Conservation (phyloP, 345 rosid species). For the Lagerstroemia speciosa region DNA sequence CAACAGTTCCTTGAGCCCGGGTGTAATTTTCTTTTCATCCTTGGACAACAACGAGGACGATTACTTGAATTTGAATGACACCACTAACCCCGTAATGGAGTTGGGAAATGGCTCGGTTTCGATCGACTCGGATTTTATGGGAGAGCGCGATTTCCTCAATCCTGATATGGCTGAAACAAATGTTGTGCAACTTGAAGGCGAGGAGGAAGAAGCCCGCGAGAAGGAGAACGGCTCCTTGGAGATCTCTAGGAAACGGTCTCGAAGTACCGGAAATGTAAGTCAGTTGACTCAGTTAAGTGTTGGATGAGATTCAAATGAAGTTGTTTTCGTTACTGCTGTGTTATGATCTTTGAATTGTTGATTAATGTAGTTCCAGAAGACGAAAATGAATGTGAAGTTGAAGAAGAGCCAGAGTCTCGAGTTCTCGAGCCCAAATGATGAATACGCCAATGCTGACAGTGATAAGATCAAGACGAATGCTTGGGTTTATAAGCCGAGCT, state of each 20-base stretch:
- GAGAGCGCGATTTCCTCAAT: not conserved
- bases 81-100: conserved; percentile 5
- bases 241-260: conserved; percentile 43
- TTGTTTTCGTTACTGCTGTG: not conserved
- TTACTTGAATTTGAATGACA: conserved; percentile 13
- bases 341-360: not conserved
- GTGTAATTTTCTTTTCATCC: conserved; percentile 8
- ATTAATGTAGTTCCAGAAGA: conserved; percentile 30
- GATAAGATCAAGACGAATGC: conserved; percentile 8
- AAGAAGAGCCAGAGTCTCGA: conserved; percentile 29
- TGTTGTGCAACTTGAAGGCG: conserved; percentile 16
- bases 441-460: conserved; percentile 21
- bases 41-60: conserved; percentile 18
- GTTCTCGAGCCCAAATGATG: conserved; percentile 19
- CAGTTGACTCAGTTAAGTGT: not conserved
- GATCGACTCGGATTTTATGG: not conserved
- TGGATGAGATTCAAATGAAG: not conserved
- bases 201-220: conserved; percentile 23
- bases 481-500: conserved; percentile 12
- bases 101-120: not conserved
- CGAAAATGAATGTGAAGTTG: conserved; percentile 32
- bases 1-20: conserved; percentile 6
- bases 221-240: conserved; percentile 22
- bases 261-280: conserved; percentile 40
- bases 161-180: not conserved